Base-by-base conservation (phyloP, 768 basidiomycete species). In the Suillus sp. region DNA sequence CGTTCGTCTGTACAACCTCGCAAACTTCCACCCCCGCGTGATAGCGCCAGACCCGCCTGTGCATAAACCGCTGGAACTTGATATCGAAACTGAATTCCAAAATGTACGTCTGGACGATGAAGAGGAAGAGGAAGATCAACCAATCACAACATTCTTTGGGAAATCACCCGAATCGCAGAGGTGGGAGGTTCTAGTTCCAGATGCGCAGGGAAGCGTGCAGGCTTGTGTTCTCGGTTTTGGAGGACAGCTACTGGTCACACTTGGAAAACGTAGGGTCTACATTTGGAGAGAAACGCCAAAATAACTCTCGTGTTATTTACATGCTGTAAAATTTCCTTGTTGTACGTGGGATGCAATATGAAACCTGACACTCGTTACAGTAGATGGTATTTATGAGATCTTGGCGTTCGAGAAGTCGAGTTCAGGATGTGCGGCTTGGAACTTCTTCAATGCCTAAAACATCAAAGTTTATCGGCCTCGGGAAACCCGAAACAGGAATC, bases 351-450 rank as follows among this genome's bases (percentile, higher is more conserved):
- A n/a, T 32, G 51, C 37, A 48, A 30, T 40, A 34, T 43, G 18
- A 47, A 34, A 50, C 51, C 34, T 45, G 8, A 53, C 32, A 20
- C 53, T 47, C n/a, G n/a, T 56, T 9, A 27, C 22, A 25, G 16
- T 38, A 56, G 22, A 18, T 54, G 6, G 20, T 25, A 11, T 48
- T 63, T 80, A 94, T 65, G 90, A 89, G 61, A 95, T 91, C 75
- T 94, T 94, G 11, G 92, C 95, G 14, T 95, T 89, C 32, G 91
- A 92, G 74, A 98, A 96, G 75, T 98, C 96, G 70, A 98, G 82
- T 75, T 98, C 96, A 0, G 96, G 96, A 75, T 98, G 95, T 43
- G 86, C 85, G 1, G 80, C 87, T 78, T 95, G 92, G 79, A 98
- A 97, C 75, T 91, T 95, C 77, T 88, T 86, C 62, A 99, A 78